Base-by-base conservation (phyloP, 139 green algal genomes). In the Monoraphidium neglectum region DNA sequence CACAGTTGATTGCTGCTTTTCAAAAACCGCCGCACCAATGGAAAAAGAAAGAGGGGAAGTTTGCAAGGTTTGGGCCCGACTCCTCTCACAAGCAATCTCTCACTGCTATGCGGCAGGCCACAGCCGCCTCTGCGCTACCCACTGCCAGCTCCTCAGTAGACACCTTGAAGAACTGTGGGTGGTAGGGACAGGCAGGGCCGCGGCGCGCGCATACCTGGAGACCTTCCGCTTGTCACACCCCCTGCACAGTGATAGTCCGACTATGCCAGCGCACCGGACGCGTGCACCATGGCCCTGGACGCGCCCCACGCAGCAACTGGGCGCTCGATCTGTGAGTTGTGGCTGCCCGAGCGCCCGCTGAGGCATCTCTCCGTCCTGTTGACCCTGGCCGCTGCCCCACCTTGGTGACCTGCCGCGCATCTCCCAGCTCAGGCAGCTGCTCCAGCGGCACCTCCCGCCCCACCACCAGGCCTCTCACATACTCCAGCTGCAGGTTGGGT, bases 101-200 rank as follows among this genome's bases (percentile, higher is more conserved):
- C 51, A 53, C 40, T 36, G 71, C 78, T 2, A 79, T 72, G 26
- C 85, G 77, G 54, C 78, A 78, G 13, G 74, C 53, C 3, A 87
- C 56, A 12, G 83, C 81, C 8, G 87, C 86, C 36, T 57, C 63
- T 4, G 89, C 43, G 61, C 64, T 77, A 23, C 87, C 78, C 3
- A 82, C 16, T 15, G 68, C 10, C 35, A 90, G 70, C 71, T 92
- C 87, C 47, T 85, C 56, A 10, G 53, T 8, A 0, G 65, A 59
- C 0, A 83, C 33, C 46, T 83, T 79, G 66, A 68, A 79, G 46
- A 57, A 70, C 78, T 83, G 78, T 43, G 36, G 3, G 53, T 23
- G 33, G 2, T 40, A 33, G 40, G 8, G 46, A 28, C 26, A 13
- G 24, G 32, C 59, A 66, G 10, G 28, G 28, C n/a, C 4, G 59